Percentiles rank a stretch among this genome's conserved stretches.
Conservation (phyloP, 2,329 filamentous ascomycete species). For the Hansfordia pulvinata region DNA sequence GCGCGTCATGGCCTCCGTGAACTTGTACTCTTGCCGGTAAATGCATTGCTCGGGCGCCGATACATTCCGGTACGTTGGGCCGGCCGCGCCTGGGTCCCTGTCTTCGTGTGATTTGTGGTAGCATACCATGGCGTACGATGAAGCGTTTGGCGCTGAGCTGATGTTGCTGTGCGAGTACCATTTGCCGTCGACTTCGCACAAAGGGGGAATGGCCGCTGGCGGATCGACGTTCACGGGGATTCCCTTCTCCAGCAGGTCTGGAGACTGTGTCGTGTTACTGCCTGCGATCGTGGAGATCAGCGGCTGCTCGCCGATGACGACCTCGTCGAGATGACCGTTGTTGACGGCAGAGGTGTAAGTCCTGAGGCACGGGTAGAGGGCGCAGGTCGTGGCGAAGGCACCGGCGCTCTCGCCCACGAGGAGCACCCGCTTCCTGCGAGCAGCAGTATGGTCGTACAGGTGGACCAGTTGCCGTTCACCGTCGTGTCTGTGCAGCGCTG, state of each 20-base stretch:
- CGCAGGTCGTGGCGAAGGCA: constrained; percentile 6
- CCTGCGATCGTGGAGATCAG: constrained; percentile 2
- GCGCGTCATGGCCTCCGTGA: constrained; percentile 5
- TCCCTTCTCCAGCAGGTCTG: constrained; percentile 1
- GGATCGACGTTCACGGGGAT: neutral
- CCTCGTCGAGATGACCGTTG: constrained; percentile 3
- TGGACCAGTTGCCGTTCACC: neutral
- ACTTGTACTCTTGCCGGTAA: constrained; percentile 8
- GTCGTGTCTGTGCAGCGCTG: neutral
- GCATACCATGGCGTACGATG: neutral
- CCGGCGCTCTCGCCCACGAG: no score
- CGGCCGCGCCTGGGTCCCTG: constrained; percentile 4
- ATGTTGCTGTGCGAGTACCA: constrained; percentile 1
- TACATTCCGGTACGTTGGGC: constrained; percentile 1
- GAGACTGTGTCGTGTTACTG: neutral
- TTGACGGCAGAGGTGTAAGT: constrained; percentile 4
- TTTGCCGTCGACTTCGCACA: no score
- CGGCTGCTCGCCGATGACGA: constrained; percentile 1
- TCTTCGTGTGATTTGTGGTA: constrained; percentile 3
- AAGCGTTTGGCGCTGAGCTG: neutral
- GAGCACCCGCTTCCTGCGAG: no score
- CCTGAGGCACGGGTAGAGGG: constrained; percentile 8
- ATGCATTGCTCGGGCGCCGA: constrained; percentile 8
- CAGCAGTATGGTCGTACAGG: neutral
- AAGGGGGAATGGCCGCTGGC: neutral